phyloP scores from a whole-genome alignment of 2,329 filamentous ascomycete species.

The Sporothrix phasma region DNA sequence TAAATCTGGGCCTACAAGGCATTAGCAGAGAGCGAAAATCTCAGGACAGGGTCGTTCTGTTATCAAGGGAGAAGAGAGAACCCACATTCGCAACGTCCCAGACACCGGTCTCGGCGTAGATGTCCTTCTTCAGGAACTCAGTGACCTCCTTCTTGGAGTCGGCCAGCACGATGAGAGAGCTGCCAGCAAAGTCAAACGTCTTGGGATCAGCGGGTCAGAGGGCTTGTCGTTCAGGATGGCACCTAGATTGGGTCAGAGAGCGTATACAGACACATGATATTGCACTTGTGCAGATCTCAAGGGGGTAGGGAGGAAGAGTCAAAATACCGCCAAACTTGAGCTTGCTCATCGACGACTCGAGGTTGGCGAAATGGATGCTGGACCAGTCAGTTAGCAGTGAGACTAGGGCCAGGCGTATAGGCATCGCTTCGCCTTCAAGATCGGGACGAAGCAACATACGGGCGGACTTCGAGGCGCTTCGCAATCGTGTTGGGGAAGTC shows the following conservation, averaged over 20 bases:
- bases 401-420: background rate
- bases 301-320: too few relatives aligned
- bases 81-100: conserved; percentile 67
- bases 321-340: conserved; percentile 55
- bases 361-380: conserved; percentile 45
- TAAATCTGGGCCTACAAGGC: conserved; percentile 25
- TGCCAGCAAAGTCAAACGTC: conserved; percentile 62
- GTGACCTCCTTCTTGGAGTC: conserved; percentile 60
- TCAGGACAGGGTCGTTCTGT: background rate
- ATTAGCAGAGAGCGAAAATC: background rate
- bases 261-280: background rate
- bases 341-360: conserved; percentile 42
- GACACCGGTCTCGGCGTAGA: conserved; percentile 61
- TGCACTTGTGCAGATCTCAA: too few relatives aligned
- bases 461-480: conserved; percentile 52
- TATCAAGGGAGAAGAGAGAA: too few relatives aligned
- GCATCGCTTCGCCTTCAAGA: background rate
- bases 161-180: conserved; percentile 57
- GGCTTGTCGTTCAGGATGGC: conserved; percentile 58
- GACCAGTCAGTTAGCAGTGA: background rate
- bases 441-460: conserved; percentile 33
- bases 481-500: conserved; percentile 51
- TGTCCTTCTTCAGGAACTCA: conserved; percentile 56
- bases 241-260: conserved; percentile 33
- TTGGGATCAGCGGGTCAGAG: conserved; percentile 44